Conservation (phyloP, 345 rosid species). For the Rhizophora apiculata region DNA sequence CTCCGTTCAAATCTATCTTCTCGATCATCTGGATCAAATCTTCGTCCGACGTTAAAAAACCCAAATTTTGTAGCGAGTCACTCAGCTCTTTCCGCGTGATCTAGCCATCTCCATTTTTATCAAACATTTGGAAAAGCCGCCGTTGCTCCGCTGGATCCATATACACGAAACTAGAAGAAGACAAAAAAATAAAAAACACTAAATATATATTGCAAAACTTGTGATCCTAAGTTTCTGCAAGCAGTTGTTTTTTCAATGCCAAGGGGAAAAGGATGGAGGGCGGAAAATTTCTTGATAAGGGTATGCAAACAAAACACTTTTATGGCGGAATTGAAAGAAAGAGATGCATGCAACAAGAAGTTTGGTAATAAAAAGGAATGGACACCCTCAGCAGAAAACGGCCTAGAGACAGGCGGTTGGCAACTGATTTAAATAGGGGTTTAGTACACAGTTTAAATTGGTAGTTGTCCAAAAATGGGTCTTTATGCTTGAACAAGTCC, state of each 20-base stretch:
- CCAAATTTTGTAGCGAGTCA: conserved; percentile 66
- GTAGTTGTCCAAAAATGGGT: neutral
- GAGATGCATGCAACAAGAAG: neutral
- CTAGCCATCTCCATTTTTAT: conserved; percentile 76
- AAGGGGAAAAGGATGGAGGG: no score
- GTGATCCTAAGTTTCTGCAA: no score
- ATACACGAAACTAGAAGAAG: neutral
- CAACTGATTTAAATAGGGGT: no score
- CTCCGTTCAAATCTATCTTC: conserved; percentile 79
- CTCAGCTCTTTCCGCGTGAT: conserved; percentile 68
- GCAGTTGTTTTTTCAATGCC: no score
- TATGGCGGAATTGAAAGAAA: neutral
- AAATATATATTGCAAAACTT: neutral
- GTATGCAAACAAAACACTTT: no score
- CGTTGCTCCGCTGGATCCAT: conserved; percentile 76
- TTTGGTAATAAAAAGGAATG: no score
- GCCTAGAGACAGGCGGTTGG: no score
- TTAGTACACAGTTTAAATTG: no score
- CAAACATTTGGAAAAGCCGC: conserved; percentile 88
- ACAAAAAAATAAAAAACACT: conserved; percentile 1
- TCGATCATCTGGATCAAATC: conserved; percentile 76
- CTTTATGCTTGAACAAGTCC: neutral
- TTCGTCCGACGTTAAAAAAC: conserved; percentile 59
- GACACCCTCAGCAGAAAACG: no score
- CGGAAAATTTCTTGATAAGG: no score